Conservation (phyloP, 1,139 yeast genomes). For the Magnusiomyces tetraspermus region DNA sequence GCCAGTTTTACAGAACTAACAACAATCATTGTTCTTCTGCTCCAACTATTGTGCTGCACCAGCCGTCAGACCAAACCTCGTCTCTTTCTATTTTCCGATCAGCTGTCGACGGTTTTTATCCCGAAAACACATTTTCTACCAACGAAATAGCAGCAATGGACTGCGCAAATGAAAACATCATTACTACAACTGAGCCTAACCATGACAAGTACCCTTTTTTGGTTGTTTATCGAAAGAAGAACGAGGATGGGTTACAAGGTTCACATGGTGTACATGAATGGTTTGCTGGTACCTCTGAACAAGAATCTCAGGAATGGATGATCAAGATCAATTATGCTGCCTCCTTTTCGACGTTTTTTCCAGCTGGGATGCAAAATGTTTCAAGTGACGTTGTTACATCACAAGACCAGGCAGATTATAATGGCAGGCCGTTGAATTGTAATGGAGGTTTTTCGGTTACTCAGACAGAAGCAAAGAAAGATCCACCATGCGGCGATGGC, state of each 20-base stretch:
- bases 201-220: too few species aligned
- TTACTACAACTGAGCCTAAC: too few species aligned
- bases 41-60: background rate
- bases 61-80: background rate
- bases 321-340: constrained; percentile 46
- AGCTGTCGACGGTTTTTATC: constrained; percentile 33
- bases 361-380: constrained; percentile 22
- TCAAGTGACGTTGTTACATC: background rate
- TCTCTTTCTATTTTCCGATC: constrained; percentile 20
- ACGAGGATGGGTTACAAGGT: constrained; percentile 13
- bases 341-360: constrained; percentile 39
- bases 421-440: constrained; percentile 2
- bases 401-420: background rate
- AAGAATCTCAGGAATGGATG: constrained; percentile 48
- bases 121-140: constrained; percentile 31
- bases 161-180: constrained; percentile 8
- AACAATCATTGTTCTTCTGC: too few species aligned
- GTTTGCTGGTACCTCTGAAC: constrained; percentile 29
- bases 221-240: too few species aligned
- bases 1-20: too few species aligned
- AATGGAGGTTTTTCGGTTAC: background rate
- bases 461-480: too few species aligned
- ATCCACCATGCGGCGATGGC: too few species aligned
- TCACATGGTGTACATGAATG: constrained; percentile 32
- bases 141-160: constrained; percentile 31